Evolutionary conservation across 2,329 filamentous ascomycete species (phyloP), one percentile per base, ranked within the genome.

Genomic region (Cercospora berteroae): DNA sequence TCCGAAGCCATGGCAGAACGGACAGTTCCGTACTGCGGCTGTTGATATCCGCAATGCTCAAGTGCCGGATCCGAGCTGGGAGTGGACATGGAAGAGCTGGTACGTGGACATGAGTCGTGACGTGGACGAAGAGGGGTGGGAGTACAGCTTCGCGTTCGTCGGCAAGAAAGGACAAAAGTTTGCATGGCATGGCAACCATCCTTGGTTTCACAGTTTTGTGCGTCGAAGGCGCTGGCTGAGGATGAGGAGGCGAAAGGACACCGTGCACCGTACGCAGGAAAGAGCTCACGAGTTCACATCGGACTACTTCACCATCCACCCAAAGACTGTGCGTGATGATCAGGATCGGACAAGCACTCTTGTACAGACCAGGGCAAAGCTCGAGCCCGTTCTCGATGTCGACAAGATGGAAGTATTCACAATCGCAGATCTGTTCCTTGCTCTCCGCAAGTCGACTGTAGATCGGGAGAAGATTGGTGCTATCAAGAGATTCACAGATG

Each of bases 161-260:
- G 76, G 78, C 42, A 78, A 79, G 31, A 69, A 83, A 83, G 74
- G 74, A 59, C 60, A 69, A 10, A 69, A 70, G 25, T 71, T 80
- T 66, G 77, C 80, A 7, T 99, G 95, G 95, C 95, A 99, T 79
- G 89, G 90, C 3, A 91, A 91, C 18, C 88, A 90, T 77, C 90
- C 88, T 27, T 98, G 94, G 94, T 97, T 93, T 80, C 94, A 94
- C 78, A 96, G 93, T 1, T 99, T 94, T 76, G 95, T 97, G n/a
- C 86, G 95, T 39, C 85, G 95, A 72, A 86, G 95, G 69, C 88
- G 92, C 23, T 99, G 95, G 95, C 88, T 94, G 64, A 85, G 95
- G 52, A 90, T 92, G 78, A 85, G 95, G 36, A 85, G 90, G 62
- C 92, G 90, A 80, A 87, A 87, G 76, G 82, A 78, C 56, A 77